Base-by-base conservation (phyloP, 2,329 filamentous ascomycete species). In the Ceratocystis smalleyi region DNA sequence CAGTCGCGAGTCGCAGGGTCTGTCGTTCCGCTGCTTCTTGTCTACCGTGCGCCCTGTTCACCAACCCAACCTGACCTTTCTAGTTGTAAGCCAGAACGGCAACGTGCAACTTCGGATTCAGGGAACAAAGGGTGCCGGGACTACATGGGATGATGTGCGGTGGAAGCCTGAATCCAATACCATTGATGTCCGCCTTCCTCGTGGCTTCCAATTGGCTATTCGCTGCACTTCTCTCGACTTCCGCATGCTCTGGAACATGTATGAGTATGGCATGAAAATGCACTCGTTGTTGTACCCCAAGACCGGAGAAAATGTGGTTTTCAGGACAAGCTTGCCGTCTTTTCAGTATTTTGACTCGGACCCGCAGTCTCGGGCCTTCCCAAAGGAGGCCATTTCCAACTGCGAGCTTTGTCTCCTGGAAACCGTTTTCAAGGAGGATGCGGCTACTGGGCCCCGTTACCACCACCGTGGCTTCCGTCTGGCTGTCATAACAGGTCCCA, bases 311-410 rank as follows among this genome's bases (percentile, higher is more conserved):
- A 78, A 77, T 1, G 74, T 87, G 64, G 78, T 87, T 1, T 90
- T 89, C 71, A 83, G 86, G 69, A 80, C 83, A 6, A 84, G 82
- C 1, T 76, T 96, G 7, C 83, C 83, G 55, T 82, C 85, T 30
- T 89, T 95, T 68, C 88, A 92, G 70, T 94, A 92, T 71, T 86
- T 90, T 70, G 89, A 95, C 70, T 79, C 85, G 1, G 81, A 83
- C 69, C 77, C 83, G n/a, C 79, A 87, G 66, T 79, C 86, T 15
- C 81, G 84, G 65, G 79, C 82, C 1, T 96, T 96, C 71, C 89
- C 90, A 4, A 80, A 84, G 59, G 90, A 95, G 27, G 79, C 86
- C 5, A 79, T 91, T 4, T 78, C 82, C 45, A 79, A 83, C 51
- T 95, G 89, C 72, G 85, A 86, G 49, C 75, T 94, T 32, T 82